A percentile compares a stretch with the other conserved stretches of the same genome.
These are phyloP conservation scores for Entelexis sorbosivorans DNA, from an alignment of 1,139 yeast species.

Conservation along the genomic window DNA sequence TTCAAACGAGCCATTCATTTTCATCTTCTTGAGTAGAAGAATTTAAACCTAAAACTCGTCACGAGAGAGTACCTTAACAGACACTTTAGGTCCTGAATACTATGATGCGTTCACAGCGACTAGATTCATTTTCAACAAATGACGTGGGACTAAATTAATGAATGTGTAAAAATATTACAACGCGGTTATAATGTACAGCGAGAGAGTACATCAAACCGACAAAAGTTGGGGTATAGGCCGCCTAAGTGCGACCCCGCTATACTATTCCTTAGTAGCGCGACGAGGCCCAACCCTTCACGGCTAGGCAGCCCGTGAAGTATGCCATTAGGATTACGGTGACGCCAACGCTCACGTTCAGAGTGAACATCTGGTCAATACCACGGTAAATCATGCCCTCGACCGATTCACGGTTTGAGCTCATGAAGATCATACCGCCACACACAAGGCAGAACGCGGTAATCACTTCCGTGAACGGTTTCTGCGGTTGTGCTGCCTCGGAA, in stretches of 20 bases:
- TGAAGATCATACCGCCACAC: slow-evolving; percentile 82
- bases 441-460: slow-evolving; percentile 65
- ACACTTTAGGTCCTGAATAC: too few relatives aligned
- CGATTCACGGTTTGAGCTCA: slow-evolving; percentile 82
- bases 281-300: slow-evolving; percentile 20
- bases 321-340: slow-evolving; percentile 71
- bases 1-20: too few relatives aligned
- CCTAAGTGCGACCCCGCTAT: too few relatives aligned
- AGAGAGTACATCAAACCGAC: not conserved
- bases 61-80: too few relatives aligned
- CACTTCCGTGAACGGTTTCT: slow-evolving; percentile 76
- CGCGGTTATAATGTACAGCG: not conserved
- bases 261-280: slow-evolving; percentile 4
- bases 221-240: not conserved
- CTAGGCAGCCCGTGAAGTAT: slow-evolving; percentile 41
- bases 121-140: too few relatives aligned
- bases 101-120: too few relatives aligned
- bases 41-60: too few relatives aligned
- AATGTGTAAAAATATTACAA: not conserved
- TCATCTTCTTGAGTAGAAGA: too few relatives aligned
- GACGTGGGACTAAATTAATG: not conserved
- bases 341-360: slow-evolving; percentile 77
- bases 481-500: slow-evolving; percentile 37
- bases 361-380: slow-evolving; percentile 83
- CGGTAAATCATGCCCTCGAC: slow-evolving; percentile 73